Conservation (phyloP, 2,329 filamentous ascomycete genomes). For the Penicillium frequentans region DNA sequence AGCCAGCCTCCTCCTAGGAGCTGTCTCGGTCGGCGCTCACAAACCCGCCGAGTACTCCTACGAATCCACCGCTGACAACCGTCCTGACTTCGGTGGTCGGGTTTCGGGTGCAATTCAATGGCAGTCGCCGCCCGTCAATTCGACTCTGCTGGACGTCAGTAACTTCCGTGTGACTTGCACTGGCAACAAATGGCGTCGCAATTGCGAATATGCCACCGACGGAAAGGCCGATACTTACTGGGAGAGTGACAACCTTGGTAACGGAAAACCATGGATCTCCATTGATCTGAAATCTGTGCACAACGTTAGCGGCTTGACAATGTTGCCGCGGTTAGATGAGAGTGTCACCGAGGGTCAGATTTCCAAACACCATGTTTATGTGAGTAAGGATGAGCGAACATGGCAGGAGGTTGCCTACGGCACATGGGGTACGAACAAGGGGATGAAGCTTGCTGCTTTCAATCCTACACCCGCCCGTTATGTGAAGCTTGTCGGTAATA, state of each 20-base stretch:
- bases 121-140: slow-evolving; percentile 4
- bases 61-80: slow-evolving; percentile 7
- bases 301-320: slow-evolving; percentile 17
- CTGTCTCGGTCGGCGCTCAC: slow-evolving; percentile 15
- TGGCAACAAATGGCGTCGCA: neutral
- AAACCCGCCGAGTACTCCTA: slow-evolving; percentile 14
- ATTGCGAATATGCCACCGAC: slow-evolving; percentile 16
- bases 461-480: slow-evolving; percentile 13
- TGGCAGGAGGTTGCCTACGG: slow-evolving; percentile 23
- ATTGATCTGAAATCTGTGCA: slow-evolving; percentile 12
- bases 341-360: slow-evolving; percentile 12
- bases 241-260: slow-evolving; percentile 3
- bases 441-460: slow-evolving; percentile 19
- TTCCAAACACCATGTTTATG: slow-evolving; percentile 11
- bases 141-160: neutral
- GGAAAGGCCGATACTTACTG: slow-evolving; percentile 14
- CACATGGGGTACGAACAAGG: slow-evolving; percentile 20
- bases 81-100: slow-evolving; percentile 1
- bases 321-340: slow-evolving; percentile 13
- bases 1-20: slow-evolving; percentile 4
- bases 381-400: slow-evolving; percentile 4
- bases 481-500: slow-evolving; percentile 12
- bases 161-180: slow-evolving; percentile 1
- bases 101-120: slow-evolving; percentile 2
- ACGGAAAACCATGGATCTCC: slow-evolving; percentile 1